A percentile compares a stretch with the other conserved stretches of the same genome.
phyloP scores from a whole-genome alignment of 129 eudicot genomes.

The Arctium minus region DNA sequence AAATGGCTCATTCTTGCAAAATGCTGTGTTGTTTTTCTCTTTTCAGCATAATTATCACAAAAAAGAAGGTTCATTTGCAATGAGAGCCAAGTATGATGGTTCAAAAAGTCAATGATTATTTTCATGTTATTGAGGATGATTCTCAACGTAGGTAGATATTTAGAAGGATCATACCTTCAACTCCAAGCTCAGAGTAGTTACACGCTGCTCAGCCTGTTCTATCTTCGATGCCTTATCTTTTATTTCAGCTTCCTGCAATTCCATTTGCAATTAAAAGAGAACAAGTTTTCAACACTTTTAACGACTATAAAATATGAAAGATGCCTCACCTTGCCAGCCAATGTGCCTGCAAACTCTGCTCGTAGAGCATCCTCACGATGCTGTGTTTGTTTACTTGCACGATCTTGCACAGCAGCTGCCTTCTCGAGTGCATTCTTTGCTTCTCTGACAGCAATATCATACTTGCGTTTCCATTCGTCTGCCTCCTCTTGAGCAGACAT shows the following conservation, averaged over 20 bases:
- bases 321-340: constrained; percentile 67
- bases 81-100: neutral
- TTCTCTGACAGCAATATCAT: constrained; percentile 77
- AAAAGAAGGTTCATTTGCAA: neutral
- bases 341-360: constrained; percentile 53
- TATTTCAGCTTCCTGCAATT: constrained; percentile 69
- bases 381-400: constrained; percentile 72
- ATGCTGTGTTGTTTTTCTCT: neutral
- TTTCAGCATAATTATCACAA: neutral
- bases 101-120: neutral
- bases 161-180: constrained; percentile 62
- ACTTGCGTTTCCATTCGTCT: constrained; percentile 94
- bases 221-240: constrained; percentile 70
- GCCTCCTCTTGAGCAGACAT: constrained; percentile 94
- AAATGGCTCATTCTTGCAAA: neutral
- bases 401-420: constrained; percentile 84
- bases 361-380: constrained; percentile 77
- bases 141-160: neutral
- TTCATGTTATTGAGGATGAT: neutral
- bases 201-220: constrained; percentile 79
- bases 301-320: neutral
- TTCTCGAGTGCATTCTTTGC: constrained; percentile 86
- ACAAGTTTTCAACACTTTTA: neutral
- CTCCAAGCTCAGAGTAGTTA: constrained; percentile 83
- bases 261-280: constrained; percentile 12